Base-by-base conservation (phyloP, 345 rosid genomes). In the Lumnitzera littorea region DNA sequence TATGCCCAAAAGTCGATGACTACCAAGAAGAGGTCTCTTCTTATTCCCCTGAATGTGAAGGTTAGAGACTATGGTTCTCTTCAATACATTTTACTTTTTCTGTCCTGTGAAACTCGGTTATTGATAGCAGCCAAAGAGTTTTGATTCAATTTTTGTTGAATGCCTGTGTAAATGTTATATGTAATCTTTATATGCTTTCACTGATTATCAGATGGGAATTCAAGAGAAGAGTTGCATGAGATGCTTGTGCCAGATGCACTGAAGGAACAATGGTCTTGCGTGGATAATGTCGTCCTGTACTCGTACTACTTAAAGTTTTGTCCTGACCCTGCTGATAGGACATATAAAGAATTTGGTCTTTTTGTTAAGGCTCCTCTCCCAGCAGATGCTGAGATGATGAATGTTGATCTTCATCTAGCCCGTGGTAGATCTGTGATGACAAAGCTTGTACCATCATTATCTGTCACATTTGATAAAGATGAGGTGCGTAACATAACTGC, bases 391-490 rank as follows among this genome's bases (percentile, higher is more conserved):
- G 88, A 79, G 76, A 69, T 65, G 72, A 67, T 92, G 85, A 77
- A 85, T 55, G 60, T 87, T 14, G 92, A 89, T 56, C 96, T 92
- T 66, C 98, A 92, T 75, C 85, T 92, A 71, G 89, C 92, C 64
- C 85, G 61, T 63, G 81, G 89, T 63, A 84, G 96, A 79, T 76
- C 78, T 65, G 96, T 92, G 61, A 55, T 48, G 71, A 77, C 87
- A 56, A 81, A 73, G 74, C 78, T 92, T 74, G 67, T 82, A 56
- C 83, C 83, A 63, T 73, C 73, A 23, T 80, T 82, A 31, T 53
- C 61, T 46, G 57, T 62, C 55, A 53, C 60, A 57, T 92, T 89
- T 67, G 20, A 73, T 50, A 68, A 67, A 54, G 75, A 79, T 57
- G 87, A 87, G 96, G 98, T 87, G 70, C 62, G 51, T 57, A 31